Conservation (phyloP, 176 grass and related monocot genomes). For the Aegilops umbellulata region DNA sequence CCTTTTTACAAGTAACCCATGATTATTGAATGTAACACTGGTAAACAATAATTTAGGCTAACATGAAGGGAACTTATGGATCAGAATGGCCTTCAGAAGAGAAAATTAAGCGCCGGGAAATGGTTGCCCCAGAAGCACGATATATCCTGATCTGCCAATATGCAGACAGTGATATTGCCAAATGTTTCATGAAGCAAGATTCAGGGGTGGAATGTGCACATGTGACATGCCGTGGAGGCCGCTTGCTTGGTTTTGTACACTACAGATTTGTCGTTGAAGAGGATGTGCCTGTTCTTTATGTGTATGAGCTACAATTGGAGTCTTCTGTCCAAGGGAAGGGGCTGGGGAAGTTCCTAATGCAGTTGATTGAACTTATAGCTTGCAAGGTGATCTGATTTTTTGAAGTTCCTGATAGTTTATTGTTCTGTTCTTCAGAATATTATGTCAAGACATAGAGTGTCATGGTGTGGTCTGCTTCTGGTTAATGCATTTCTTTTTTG, state of each 20-base stretch:
- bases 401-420: background rate
- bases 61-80: conserved; percentile 74
- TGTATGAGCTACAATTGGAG: conserved; percentile 88
- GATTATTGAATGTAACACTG: conserved; percentile 13
- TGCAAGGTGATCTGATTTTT: conserved; percentile 54
- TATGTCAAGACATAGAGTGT: background rate
- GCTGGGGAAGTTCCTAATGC: conserved; percentile 84
- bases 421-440: background rate
- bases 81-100: conserved; percentile 82
- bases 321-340: conserved; percentile 63
- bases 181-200: background rate
- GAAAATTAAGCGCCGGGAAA: conserved; percentile 78
- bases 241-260: conserved; percentile 66
- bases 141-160: background rate
- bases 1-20: background rate
- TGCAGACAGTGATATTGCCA: background rate
- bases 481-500: background rate
- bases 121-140: conserved; percentile 61
- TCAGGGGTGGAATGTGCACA: background rate
- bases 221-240: background rate
- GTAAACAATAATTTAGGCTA: conserved; percentile 44
- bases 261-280: conserved; percentile 85
- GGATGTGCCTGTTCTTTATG: conserved; percentile 83
- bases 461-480: background rate
- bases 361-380: conserved; percentile 73